phyloP scores from a whole-genome alignment of 176 grass and related monocot genomes.

The Juncus inflexus region DNA sequence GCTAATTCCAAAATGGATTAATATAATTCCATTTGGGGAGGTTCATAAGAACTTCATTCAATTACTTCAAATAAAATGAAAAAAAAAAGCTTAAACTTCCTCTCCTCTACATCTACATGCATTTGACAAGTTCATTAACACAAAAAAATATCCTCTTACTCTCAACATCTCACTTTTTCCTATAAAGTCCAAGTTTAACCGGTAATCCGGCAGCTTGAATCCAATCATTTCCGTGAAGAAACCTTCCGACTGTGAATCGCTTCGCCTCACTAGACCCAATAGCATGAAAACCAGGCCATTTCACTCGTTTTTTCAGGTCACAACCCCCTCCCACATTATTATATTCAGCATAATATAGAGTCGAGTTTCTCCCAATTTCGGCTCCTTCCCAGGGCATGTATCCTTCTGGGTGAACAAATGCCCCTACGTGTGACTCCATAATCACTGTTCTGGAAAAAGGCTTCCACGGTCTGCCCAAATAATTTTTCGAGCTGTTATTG shows the following conservation, averaged over 20 bases:
- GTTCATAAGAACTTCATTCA: too few species aligned
- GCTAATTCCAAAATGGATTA: too few species aligned
- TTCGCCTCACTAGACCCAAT: conserved; percentile 38
- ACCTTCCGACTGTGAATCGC: conserved; percentile 56
- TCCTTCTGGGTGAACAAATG: conserved; percentile 53
- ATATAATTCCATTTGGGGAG: too few species aligned
- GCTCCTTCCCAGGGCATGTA: conserved; percentile 65
- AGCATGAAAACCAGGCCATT: conserved; percentile 48
- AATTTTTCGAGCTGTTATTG: conserved; percentile 19
- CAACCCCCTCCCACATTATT: conserved; percentile 50
- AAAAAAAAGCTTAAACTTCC: too few species aligned
- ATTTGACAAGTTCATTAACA: too few species aligned
- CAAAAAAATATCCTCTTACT: neutral
- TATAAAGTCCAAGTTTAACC: conserved; percentile 49
- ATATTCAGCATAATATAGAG: conserved; percentile 66
- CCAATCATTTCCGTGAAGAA: conserved; percentile 67
- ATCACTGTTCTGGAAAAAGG: conserved; percentile 56
- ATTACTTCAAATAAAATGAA: too few species aligned
- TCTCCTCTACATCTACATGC: too few species aligned
- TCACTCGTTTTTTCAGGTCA: conserved; percentile 29
- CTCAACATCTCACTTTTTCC: neutral
- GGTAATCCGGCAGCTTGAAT: conserved; percentile 67
- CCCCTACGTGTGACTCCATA: conserved; percentile 57
- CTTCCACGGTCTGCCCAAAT: conserved; percentile 76
- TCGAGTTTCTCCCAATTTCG: conserved; percentile 29